Evolutionary conservation across 176 grass and related monocot genomes (phyloP).

Genomic region (Hordeum vulgare): MorexV3_pseudomolecules_assembly NC_058519.1:434907913-434908412

Average conservation of each 20-base stretch:
- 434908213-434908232: constrained; percentile 4
- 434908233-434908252: background rate
- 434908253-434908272: background rate
- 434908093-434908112: background rate
- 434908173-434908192: background rate
- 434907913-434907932: constrained; percentile 6
- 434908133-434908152: background rate
- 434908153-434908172: background rate
- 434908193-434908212: background rate
- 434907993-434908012: background rate
- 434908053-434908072: background rate
- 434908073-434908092: constrained; percentile 4
- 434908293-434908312: background rate
- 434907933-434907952: constrained; percentile 9
- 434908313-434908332: no score
- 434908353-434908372: no score
- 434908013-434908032: constrained; percentile 3
- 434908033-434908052: background rate
- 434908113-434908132: no score
- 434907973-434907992: constrained; percentile 28
- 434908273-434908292: background rate
- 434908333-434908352: no score
- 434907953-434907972: constrained; percentile 5
- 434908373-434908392: background rate
- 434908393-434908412: background rate